A percentile compares a stretch with the other conserved stretches of the same genome.
Evolutionary conservation across 257 asterid genomes (phyloP).

Genomic region (Gentiana macrophylla): DNA sequence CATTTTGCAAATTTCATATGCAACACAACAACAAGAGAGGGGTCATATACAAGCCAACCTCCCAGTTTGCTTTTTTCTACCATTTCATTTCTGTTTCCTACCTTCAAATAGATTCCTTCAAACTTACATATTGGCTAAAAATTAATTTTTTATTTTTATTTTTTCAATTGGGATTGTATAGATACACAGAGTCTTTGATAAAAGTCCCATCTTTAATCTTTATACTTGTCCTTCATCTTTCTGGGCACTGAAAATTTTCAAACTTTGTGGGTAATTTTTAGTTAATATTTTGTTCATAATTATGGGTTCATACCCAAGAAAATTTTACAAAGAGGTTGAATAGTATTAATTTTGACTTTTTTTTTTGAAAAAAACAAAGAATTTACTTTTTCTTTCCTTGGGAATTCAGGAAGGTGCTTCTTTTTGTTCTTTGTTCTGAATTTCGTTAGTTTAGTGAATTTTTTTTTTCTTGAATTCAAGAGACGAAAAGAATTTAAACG

Average conservation of each 20-base stretch:
- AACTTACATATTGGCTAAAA: too few species aligned
- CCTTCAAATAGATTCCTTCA: too few species aligned
- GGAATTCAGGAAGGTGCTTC: not conserved
- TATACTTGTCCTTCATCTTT: too few species aligned
- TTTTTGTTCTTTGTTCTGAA: not conserved
- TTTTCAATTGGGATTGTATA: too few species aligned
- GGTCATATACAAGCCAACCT: constrained; percentile 24
- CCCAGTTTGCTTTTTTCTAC: not conserved
- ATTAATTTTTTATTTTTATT: too few species aligned
- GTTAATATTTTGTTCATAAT: too few species aligned
- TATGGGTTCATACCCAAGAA: not conserved
- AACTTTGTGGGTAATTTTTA: not conserved
- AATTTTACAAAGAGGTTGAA: too few species aligned
- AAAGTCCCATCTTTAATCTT: not conserved
- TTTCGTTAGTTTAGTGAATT: too few species aligned
- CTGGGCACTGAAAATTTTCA: not conserved
- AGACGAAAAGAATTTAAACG: not conserved
- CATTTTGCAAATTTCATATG: constrained; percentile 17
- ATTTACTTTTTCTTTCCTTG: not conserved
- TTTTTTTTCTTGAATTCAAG: not conserved
- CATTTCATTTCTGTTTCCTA: too few species aligned
- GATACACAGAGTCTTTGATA: too few species aligned
- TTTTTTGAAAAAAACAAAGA: too few species aligned
- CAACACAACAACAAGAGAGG: not conserved
- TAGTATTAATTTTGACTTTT: not conserved